Evolutionary conservation across 495 filamentous ascomycete genomes (phyloP).

Genomic region (Cairneyella variabilis): DNA sequence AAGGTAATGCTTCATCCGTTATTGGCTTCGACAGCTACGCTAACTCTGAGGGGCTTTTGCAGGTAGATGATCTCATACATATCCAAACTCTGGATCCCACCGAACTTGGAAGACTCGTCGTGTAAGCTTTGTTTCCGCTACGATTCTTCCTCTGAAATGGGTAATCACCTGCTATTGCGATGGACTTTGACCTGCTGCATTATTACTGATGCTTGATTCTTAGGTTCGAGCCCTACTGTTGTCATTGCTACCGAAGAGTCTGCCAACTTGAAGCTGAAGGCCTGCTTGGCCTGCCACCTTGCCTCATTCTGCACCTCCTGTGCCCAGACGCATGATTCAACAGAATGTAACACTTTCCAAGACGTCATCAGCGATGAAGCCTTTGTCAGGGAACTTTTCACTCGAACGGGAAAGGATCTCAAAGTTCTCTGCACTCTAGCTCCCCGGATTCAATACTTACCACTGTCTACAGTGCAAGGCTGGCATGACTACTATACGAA

Average conservation of each 20-base stretch:
- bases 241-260: conserved; percentile 13
- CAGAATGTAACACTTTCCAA: conserved; percentile 6
- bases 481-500: conserved; percentile 15
- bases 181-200: conserved; percentile 2
- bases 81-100: conserved; percentile 1
- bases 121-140: conserved; percentile 6
- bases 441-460: conserved; percentile 3
- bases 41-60: conserved; percentile 7
- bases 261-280: conserved; percentile 9
- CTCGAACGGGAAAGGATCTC: conserved; percentile 1
- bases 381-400: conserved; percentile 2
- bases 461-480: conserved; percentile 10
- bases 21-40: conserved; percentile 3
- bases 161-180: background rate
- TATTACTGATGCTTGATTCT: conserved; percentile 8
- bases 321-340: conserved; percentile 6
- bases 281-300: conserved; percentile 4
- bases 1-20: conserved; percentile 5
- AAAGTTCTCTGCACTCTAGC: conserved; percentile 1
- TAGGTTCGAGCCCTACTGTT: conserved; percentile 11
- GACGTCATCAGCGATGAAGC: conserved; percentile 5
- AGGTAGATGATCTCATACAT: conserved; percentile 1
- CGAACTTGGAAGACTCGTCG: conserved; percentile 13
- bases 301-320: conserved; percentile 14
- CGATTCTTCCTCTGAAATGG: background rate